Evolutionary conservation across 163 green algal genomes (phyloP).

Genomic region (Chlorella variabilis): DNA sequence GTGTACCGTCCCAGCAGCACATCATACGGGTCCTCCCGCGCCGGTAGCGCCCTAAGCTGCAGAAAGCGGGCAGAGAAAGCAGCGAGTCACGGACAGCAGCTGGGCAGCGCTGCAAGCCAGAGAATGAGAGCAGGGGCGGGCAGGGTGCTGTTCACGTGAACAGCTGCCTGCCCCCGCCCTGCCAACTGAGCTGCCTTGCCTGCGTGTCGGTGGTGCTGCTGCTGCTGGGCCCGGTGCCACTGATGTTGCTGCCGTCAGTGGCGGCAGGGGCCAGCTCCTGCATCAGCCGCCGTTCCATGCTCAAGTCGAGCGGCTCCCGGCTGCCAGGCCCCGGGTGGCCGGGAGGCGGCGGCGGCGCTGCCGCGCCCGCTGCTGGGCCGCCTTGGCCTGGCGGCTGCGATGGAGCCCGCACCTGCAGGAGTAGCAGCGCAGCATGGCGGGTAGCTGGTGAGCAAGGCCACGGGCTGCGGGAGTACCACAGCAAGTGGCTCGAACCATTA

Average conservation of each 20-base stretch:
- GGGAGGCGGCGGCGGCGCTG: slow-evolving; percentile 13
- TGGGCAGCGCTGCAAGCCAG: too few relatives aligned
- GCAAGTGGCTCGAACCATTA: too few relatives aligned
- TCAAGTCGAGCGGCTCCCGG: slow-evolving; percentile 10
- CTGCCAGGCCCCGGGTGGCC: slow-evolving; percentile 1
- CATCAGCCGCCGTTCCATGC: slow-evolving; percentile 28
- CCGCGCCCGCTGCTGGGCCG: not conserved
- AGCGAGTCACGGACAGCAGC: too few relatives aligned
- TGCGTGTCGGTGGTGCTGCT: not conserved
- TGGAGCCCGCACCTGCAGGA: slow-evolving; percentile 15
- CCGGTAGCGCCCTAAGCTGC: not conserved
- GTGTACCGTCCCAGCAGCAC: slow-evolving; percentile 36
- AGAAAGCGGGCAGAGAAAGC: not conserved
- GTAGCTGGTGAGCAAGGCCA: not conserved
- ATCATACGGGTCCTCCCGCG: slow-evolving; percentile 34
- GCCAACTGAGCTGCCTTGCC: not conserved
- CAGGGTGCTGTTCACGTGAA: not conserved
- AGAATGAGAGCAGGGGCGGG: not conserved
- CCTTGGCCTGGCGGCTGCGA: slow-evolving; percentile 16
- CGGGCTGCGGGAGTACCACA: too few relatives aligned
- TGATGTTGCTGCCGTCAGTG: not conserved
- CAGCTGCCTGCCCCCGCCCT: too few relatives aligned
- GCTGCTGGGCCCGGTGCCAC: not conserved
- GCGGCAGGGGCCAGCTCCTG: not conserved
- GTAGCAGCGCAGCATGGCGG: not conserved